Base-by-base conservation (phyloP, 1,284 basidiomycete genomes). In the Exobasidium cylindrosporum region DNA sequence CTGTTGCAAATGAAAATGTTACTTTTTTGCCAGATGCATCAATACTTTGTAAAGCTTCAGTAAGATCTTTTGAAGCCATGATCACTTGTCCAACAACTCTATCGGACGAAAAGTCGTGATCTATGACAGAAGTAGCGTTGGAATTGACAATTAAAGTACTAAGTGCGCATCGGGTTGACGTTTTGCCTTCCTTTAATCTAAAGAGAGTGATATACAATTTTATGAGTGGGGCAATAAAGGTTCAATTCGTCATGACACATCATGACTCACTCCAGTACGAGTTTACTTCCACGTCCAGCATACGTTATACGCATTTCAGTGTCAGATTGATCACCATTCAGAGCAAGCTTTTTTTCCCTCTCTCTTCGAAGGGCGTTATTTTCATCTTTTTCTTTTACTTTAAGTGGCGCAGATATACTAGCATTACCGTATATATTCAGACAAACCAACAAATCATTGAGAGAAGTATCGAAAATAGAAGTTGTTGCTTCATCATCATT, bases 191-290 rank as follows among this genome's bases (percentile, higher is more conserved):
- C 23, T 55, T 23, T 6, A 55, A 14, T 17, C 53, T 55, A 14
- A 53, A 53, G 49, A 53, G 49, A 53, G 24, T n/a, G n/a, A n/a
- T n/a, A n/a, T n/a, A n/a, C n/a, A n/a, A n/a, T n/a, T n/a, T n/a
- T n/a, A n/a, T 4, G 7, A 24, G 3, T 28, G 49, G 24, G 14
- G n/a, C 4, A 45, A 23, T 45, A 53, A 21, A 53, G 4, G 4
- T 4, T 17, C 26, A 53, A 17, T 3, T 4, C n/a, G 4, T 4
- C 23, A 11, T 14, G 23, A 4, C 10, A 50, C 26, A 7, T 3
- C 5, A 50, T 26, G 26, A 55, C 53, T 55, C 53, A 55, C 53
- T 55, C 32, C 21, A 55, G 23, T 21, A 31, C 17, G 14, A 55
- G 4, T 14, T 23, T 23, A 5, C 30, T 4, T 2, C 53, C 53